Base-by-base conservation (phyloP, 179 eudicot genomes). In the Pouteria campechiana region DNA sequence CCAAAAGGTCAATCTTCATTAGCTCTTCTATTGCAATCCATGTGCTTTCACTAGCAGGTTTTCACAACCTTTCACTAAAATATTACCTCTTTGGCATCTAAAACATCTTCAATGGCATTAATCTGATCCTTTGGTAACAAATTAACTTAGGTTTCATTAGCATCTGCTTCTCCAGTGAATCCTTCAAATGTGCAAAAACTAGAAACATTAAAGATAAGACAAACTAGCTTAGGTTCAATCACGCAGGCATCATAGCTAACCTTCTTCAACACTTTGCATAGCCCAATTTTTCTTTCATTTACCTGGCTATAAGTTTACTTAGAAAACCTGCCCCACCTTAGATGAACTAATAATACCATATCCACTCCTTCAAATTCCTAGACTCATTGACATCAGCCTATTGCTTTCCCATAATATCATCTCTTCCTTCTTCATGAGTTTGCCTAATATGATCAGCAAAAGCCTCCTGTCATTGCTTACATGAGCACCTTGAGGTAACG, bases 201-300 rank as follows among this genome's bases (percentile, higher is more conserved):
- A 12, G 41, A 6, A 9, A 37, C 41, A 37, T 14, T 37, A 17
- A 14, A 3, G 18, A 1, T 17, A 4, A 2, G 41, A 4, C 18
- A n/a, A 22, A 14, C 5, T 4, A 15, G 41, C 41, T 37, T 22
- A 15, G 17, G 17, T 22, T 33, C 33, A 0, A 33, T 24, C 12
- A 53, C 0, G 12, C 16, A 42, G 11, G 58, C 42, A 53, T 42
- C 43, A 2, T 17, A 41, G 31, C 25, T 22, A 3, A 53, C 35
- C 7, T 43, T 42, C 21, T 17, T 32, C 1, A 25, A 4, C 8
- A 4, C 15, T n/a, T 48, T 17, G 8, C 43, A 15, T 16, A 34
- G 33, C 0, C 32, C 53, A 24, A 36, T 34, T 24, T 35, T 48
- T 7, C n/a, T 14, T 13, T 41, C 23, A 21, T 48, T 48, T 2